Base-by-base conservation (phyloP, 2,329 filamentous ascomycete species). In the Xylaria arbuscula region DNA sequence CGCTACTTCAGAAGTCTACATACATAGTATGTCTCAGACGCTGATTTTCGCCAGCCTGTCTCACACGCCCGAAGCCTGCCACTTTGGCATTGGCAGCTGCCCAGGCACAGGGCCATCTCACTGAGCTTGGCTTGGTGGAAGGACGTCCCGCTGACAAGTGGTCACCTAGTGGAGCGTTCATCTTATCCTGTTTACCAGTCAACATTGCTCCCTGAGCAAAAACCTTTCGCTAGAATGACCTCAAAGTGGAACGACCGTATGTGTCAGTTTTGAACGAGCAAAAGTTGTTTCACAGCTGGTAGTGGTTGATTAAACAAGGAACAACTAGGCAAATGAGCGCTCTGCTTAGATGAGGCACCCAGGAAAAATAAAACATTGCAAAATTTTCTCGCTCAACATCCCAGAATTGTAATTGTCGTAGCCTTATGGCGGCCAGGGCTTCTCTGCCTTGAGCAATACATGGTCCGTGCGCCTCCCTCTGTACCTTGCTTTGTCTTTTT, bases 41-140 rank as follows among this genome's bases (percentile, higher is more conserved):
- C 22, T 70, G 63, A 66, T 60, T 66, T 53, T 71, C 57, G 48
- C 51, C 61, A 61, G 62, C 15, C 69, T 67, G 70, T 70, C 62
- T 70, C 68, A 72, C 62, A 70, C 69, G 67, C 71, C 73, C 69
- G 68, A 70, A 71, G 67, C 65, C 65, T 62, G 62, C 69, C 71
- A 71, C 55, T 55, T 36, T 61, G 63, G 68, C 71, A 67, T 68
- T 72, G 66, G 70, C 67, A 71, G 66, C 64, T 67, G 68, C 71
- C 70, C 71, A 74, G 74, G 72, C 64, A 73, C 72, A 70, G 65
- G 70, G 70, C 47, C 61, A 40, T 34, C 45, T 28, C 13, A 47
- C 28, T 11, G 50, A 60, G 62, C 55, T 55, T 50, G 59, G 62
- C 55, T 42, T 55, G 40, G 47, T 45, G 60, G 24, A 42, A 34